Evolutionary conservation across 2,329 filamentous ascomycete genomes (phyloP), one percentile per base, ranked within the genome.

Genomic region (Sporothrix euskadiensis): DNA sequence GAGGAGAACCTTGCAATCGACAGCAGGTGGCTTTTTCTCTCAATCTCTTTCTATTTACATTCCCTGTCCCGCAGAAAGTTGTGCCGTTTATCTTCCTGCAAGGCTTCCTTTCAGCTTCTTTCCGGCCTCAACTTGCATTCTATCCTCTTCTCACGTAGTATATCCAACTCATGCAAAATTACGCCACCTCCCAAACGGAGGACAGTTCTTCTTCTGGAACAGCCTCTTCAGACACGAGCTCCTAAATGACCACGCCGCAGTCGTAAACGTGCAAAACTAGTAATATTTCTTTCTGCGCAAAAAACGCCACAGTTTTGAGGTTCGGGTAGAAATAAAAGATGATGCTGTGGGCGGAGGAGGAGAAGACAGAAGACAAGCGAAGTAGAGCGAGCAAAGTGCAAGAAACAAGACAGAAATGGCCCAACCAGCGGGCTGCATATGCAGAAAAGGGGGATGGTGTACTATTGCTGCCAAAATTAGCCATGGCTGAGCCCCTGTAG

Each of bases 351-450:
- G 9, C 26, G 26, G 19, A 44, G 59, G 32, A 35, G 16, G 26
- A 41, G 19, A 41, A 63, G 57, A 41, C 4, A 22, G 19, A 16
- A 63, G 19, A 12, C 2, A 26, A 10, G n/a, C 8, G 52, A 9
- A 26, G 52, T 26, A 26, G 9, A 56, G 22, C 52, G n/a, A 7
- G 16, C 19, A 35, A 16, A 41, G 57, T 35, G 30, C 57, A 32
- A 12, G 26, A 16, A 41, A 41, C 32, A 26, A 39, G 16, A 65
- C 3, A 65, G 10, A 65, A 41, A 65, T 22, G n/a, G 35, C 59
- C 30, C 35, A 26, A 26, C 59, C 59, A 65, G 16, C 14, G 35
- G 19, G 66, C 66, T 49, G 66, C 66, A 54, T 39, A 69, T 69
- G 47, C 66, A 69, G 3, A 30, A 54, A 14, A 30, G 6, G 30